Evolutionary conservation across 1,284 basidiomycete genomes (phyloP).

Genomic region (Apiotrichum veenhuisii): DNA sequence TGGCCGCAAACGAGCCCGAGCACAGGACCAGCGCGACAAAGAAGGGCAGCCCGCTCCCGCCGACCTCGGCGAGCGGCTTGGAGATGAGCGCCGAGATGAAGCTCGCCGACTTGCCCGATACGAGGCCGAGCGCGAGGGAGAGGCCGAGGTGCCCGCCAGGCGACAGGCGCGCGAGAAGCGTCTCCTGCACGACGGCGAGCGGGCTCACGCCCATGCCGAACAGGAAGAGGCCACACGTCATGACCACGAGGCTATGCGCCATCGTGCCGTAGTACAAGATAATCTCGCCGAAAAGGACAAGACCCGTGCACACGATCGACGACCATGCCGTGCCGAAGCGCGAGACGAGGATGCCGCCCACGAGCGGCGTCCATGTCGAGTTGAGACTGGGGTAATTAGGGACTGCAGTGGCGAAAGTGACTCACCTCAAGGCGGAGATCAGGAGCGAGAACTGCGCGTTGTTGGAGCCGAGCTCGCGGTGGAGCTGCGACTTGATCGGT

Average conservation of each 20-base stretch:
- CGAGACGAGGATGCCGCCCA: slow-evolving; percentile 65
- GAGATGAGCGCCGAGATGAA: slow-evolving; percentile 69
- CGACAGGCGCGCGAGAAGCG: slow-evolving; percentile 62
- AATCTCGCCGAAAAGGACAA: slow-evolving; percentile 61
- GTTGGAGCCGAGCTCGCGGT: slow-evolving; percentile 67
- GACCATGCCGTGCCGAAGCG: slow-evolving; percentile 52
- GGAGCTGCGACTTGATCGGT: slow-evolving; percentile 67
- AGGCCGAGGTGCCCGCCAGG: slow-evolving; percentile 69
- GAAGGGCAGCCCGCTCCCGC: slow-evolving; percentile 68
- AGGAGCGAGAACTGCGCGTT: slow-evolving; percentile 72
- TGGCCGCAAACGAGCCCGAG: slow-evolving; percentile 62
- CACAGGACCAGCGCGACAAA: slow-evolving; percentile 64
- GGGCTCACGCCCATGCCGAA: slow-evolving; percentile 76
- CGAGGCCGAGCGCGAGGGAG: slow-evolving; percentile 70
- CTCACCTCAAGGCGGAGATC: slow-evolving; percentile 60
- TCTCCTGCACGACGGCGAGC: slow-evolving; percentile 56
- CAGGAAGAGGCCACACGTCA: slow-evolving; percentile 53
- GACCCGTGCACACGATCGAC: slow-evolving; percentile 66
- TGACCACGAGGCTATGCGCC: slow-evolving; percentile 17
- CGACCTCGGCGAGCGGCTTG: slow-evolving; percentile 44
- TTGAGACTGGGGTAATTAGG: slow-evolving; percentile 55
- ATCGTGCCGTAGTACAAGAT: slow-evolving; percentile 28
- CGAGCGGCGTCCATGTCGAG: slow-evolving; percentile 73
- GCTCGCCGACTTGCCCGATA: slow-evolving; percentile 70
- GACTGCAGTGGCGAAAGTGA: not conserved